phyloP scores from a whole-genome alignment of 495 filamentous ascomycete species.

The Neurospora tetrasperma region DNA sequence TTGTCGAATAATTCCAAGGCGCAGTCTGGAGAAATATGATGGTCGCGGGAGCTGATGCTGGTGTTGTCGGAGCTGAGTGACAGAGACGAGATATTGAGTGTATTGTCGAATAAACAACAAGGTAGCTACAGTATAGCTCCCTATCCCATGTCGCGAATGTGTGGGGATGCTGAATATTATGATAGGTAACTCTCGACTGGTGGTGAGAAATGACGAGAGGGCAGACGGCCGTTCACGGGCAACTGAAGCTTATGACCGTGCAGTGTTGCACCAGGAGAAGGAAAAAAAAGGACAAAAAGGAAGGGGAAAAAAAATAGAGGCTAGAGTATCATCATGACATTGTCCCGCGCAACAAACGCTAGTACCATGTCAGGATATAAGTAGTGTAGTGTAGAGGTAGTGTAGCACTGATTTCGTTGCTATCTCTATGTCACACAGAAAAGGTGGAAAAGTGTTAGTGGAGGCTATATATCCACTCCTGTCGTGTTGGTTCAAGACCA shows the following conservation, averaged over 20 bases:
- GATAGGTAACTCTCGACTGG: background rate
- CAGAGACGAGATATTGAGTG: background rate
- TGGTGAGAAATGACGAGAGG: background rate
- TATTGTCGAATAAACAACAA: background rate
- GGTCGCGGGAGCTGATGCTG: background rate
- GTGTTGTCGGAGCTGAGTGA: background rate
- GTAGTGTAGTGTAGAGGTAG: no score
- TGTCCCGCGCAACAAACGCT: background rate
- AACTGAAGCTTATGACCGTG: background rate
- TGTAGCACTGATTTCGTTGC: background rate
- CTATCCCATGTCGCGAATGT: background rate
- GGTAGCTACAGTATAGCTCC: background rate
- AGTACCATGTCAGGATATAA: background rate
- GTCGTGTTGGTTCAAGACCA: no score
- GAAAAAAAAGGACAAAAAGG: background rate
- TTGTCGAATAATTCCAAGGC: background rate
- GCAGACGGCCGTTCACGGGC: background rate
- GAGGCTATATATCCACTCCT: background rate
- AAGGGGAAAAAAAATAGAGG: background rate
- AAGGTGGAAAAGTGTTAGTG: background rate
- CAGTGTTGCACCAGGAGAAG: background rate
- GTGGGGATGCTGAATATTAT: background rate
- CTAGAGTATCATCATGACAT: slow-evolving; percentile 1
- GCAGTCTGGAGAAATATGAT: background rate
- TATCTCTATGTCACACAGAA: background rate